A percentile compares a stretch with the other conserved stretches of the same genome.
Conservation (phyloP, 176 grass and related monocot species). For the Bolboschoenus planiculmis region DNA sequence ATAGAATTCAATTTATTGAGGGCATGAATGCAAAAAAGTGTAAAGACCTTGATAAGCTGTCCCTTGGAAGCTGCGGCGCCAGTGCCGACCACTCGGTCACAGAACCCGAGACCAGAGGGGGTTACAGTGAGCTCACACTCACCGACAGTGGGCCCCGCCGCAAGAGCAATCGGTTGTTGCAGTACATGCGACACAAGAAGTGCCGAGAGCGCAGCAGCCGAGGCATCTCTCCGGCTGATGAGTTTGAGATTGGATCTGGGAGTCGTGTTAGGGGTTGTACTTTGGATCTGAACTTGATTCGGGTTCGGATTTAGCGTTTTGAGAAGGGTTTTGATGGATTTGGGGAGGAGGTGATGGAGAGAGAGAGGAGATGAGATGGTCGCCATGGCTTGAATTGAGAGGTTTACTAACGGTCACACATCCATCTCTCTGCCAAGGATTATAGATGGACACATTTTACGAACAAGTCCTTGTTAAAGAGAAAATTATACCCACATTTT, state of each 20-base stretch:
- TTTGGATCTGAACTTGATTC: neutral
- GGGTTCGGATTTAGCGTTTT: neutral
- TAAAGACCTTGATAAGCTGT: constrained; percentile 63
- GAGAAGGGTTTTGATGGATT: neutral
- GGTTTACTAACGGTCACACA: constrained; percentile 1
- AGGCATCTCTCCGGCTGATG: constrained; percentile 36
- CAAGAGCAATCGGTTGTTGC: neutral
- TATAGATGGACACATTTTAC: too few relatives aligned
- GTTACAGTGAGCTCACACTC: constrained; percentile 50
- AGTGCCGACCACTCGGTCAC: constrained; percentile 57
- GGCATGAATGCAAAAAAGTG: neutral
- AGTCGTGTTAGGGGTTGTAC: neutral
- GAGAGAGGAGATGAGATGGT: constrained; percentile 29
- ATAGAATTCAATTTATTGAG: neutral
- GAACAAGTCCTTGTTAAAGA: too few relatives aligned
- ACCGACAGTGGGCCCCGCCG: neutral
- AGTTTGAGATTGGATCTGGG: neutral
- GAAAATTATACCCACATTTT: too few relatives aligned
- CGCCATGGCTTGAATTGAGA: constrained; percentile 33
- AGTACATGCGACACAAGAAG: constrained; percentile 27
- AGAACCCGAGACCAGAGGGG: constrained; percentile 65
- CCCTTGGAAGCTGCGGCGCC: constrained; percentile 47
- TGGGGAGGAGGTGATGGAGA: constrained; percentile 32
- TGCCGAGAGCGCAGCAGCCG: constrained; percentile 24
- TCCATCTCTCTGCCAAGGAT: too few relatives aligned